A percentile compares a stretch with the other conserved stretches of the same genome.
Conservation (phyloP, 306 rosid genomes). For the Trichosanthes truncata region DNA sequence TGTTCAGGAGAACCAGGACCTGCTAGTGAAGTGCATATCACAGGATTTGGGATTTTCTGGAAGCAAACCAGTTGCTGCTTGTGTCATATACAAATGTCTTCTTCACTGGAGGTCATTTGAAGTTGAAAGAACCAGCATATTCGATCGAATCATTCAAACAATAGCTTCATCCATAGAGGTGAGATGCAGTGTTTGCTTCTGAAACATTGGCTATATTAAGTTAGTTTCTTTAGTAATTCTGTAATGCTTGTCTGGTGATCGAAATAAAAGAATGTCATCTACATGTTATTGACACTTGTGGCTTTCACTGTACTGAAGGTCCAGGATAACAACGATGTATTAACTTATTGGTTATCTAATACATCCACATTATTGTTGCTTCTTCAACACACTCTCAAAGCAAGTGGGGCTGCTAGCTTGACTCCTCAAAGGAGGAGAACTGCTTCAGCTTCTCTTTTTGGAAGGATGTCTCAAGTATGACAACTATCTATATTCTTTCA, state of each 20-base stretch:
- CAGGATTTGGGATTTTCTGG: slow-evolving; percentile 96
- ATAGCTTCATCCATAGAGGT: slow-evolving; percentile 97
- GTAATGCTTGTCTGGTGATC: slow-evolving; percentile 13
- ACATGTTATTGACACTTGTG: slow-evolving; percentile 19
- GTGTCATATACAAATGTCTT: slow-evolving; percentile 93
- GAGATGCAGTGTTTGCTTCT: slow-evolving; percentile 17
- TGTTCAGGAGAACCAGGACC: slow-evolving; percentile 94
- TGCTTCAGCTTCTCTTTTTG: slow-evolving; percentile 83
- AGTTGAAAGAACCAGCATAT: slow-evolving; percentile 94
- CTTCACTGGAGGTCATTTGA: slow-evolving; percentile 99
- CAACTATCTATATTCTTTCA: neutral
- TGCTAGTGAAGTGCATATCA: slow-evolving; percentile 74
- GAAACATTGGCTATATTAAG: neutral
- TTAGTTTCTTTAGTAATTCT: slow-evolving; percentile 7
- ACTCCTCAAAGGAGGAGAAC: slow-evolving; percentile 98
- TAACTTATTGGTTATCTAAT: slow-evolving; percentile 95
- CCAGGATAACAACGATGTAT: slow-evolving; percentile 77
- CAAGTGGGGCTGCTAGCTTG: slow-evolving; percentile 98
- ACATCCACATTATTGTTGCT: slow-evolving; percentile 88
- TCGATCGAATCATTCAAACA: slow-evolving; percentile 91
- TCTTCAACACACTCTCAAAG: slow-evolving; percentile 99
- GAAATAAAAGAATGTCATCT: neutral
- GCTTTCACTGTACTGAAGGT: slow-evolving; percentile 40
- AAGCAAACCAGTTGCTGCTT: slow-evolving; percentile 92
- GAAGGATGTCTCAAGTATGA: slow-evolving; percentile 98